Evolutionary conservation across 495 filamentous ascomycete genomes (phyloP).

Genomic region (Filosporella fistucella): DNA sequence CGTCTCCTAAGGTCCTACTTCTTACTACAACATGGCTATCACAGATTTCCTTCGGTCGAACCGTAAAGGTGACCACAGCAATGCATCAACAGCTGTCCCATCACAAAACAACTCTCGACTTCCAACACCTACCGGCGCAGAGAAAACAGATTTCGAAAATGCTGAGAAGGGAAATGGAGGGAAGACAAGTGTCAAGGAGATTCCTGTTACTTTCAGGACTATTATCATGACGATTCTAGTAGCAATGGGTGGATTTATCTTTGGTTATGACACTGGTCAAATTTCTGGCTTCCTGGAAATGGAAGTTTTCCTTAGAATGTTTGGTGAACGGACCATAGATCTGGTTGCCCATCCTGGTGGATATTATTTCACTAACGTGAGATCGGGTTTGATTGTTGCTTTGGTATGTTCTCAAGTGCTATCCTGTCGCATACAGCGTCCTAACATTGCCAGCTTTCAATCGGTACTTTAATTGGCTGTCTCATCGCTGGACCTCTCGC

Average conservation of each 20-base stretch:
- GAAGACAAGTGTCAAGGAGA: constrained; percentile 15
- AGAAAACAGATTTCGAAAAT: too few species aligned
- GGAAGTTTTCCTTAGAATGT: constrained; percentile 41
- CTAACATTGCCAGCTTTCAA: constrained; percentile 59
- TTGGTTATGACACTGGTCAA: constrained; percentile 65
- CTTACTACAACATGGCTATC: too few species aligned
- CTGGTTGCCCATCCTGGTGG: constrained; percentile 38
- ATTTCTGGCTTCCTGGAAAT: constrained; percentile 61
- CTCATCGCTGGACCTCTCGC: constrained; percentile 63
- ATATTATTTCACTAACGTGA: constrained; percentile 49
- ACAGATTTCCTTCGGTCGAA: too few species aligned
- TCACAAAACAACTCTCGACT: too few species aligned
- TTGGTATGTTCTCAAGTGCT: constrained; percentile 28
- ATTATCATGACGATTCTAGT: constrained; percentile 33
- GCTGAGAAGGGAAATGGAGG: too few species aligned
- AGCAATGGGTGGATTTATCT: constrained; percentile 72
- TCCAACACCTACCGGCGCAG: too few species aligned
- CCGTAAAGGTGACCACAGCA: too few species aligned
- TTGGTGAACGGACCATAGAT: constrained; percentile 25
- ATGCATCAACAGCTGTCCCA: too few species aligned
- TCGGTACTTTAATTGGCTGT: constrained; percentile 82
- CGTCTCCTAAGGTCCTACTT: too few species aligned
- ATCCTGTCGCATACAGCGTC: constrained; percentile 25
- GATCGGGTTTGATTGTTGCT: constrained; percentile 53
- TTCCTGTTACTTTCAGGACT: constrained; percentile 52